These are phyloP conservation scores for Daldinia grandis DNA, from an alignment of 495 filamentous ascomycete genomes.

Conservation along the genomic window DNA sequence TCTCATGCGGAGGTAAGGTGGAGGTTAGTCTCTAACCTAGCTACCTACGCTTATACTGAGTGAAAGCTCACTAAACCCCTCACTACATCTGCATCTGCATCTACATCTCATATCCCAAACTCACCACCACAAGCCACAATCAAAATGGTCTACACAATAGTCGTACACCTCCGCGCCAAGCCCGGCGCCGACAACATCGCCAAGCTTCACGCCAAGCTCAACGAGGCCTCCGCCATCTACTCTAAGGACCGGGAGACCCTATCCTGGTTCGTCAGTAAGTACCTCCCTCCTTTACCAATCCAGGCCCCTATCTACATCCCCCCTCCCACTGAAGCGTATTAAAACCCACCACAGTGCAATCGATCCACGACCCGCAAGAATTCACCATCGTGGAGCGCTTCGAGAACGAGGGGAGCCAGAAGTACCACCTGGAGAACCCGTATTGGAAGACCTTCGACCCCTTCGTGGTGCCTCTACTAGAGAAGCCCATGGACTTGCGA, in stretches of 20 bases:
- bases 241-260: constrained; percentile 72
- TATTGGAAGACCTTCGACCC: constrained; percentile 78
- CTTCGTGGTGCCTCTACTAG: constrained; percentile 69
- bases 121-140: neutral
- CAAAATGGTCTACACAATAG: constrained; percentile 66
- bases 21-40: neutral
- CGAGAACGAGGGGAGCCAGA: constrained; percentile 64
- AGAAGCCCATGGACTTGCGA: constrained; percentile 70
- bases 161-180: constrained; percentile 71
- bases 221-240: constrained; percentile 71
- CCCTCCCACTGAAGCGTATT: no score
- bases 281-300: neutral
- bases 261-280: constrained; percentile 65
- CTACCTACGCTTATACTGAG: neutral
- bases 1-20: neutral
- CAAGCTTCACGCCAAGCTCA: constrained; percentile 71
- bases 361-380: constrained; percentile 66
- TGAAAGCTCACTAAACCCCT: neutral
- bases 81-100: neutral
- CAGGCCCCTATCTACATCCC: neutral
- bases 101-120: neutral
- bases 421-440: constrained; percentile 71
- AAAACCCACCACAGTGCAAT: constrained; percentile 58
- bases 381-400: constrained; percentile 78
- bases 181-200: constrained; percentile 64